Base-by-base conservation (phyloP, 1,284 basidiomycete species). In the Wolfiporia cocos region DNA sequence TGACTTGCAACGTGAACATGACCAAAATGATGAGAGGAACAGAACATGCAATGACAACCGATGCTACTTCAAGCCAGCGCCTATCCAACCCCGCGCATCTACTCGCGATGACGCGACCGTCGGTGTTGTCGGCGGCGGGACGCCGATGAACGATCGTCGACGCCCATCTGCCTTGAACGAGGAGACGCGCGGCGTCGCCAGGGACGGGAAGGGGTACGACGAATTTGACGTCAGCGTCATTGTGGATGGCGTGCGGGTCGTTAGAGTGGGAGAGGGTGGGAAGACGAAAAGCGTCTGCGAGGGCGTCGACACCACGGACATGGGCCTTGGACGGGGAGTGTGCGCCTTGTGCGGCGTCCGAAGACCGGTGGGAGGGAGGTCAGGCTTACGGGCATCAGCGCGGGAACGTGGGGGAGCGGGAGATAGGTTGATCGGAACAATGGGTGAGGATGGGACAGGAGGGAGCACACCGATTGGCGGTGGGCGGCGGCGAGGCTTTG, bases 201-300 rank as follows among this genome's bases (percentile, higher is more conserved):
- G 57, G 35, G 70, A 67, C 10, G 81, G 78, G 62, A 84, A 83
- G 14, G 80, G 75, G 35, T 74, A 66, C 30, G 69, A 60, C 22
- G 64, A 66, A 49, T 69, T 80, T 49, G 76, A 85, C 48, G 73
- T 88, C 49, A 87, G 66, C 39, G 79, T 87, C 71, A 81, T 81
- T 35, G 79, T 89, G 49, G 76, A 81, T 34, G 80, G 83, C 44
- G 78, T 88, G 35, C 78, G 74, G 31, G 75, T 70, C 44, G 68
- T 69, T 43, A 73, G 58, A 5, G 76, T 82, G 7, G 86, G 85
- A 11, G 85, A 87, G 28, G 86, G 85, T 3, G 86, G 86, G 57
- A 90, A 90, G 30, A 90, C 81, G 54, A 90, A 89, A 36, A 90
- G 68, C 0, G 86, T 90, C 58, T 89, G 86, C 1, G 84, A 75